Conservation (phyloP, 2,329 filamentous ascomycete species). For the Monosporascus sp. region DNA sequence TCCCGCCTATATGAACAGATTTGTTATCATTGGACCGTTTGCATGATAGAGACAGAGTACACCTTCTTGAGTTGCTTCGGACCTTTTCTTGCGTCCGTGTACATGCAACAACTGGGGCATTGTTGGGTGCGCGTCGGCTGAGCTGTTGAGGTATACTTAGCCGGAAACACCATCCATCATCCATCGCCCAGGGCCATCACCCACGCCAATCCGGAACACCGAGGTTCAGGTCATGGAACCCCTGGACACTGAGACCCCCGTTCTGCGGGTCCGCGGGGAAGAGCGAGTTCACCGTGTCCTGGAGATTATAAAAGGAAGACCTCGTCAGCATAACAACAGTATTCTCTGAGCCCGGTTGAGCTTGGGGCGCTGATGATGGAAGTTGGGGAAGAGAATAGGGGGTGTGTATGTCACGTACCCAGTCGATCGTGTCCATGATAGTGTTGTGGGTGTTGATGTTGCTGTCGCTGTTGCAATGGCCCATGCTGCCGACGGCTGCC, state of each 20-base stretch:
- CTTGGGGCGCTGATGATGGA: neutral
- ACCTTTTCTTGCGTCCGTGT: too few species aligned
- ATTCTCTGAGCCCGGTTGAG: too few species aligned
- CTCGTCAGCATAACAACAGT: too few species aligned
- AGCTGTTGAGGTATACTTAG: neutral
- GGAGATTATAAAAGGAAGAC: neutral
- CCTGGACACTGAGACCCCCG: constrained; percentile 31
- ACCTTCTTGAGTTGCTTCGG: too few species aligned
- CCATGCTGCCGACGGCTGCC: neutral
- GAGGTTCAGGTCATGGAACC: constrained; percentile 31
- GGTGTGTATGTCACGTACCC: constrained; percentile 43
- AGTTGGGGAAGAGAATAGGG: neutral
- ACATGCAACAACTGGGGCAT: too few species aligned
- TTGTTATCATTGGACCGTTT: too few species aligned
- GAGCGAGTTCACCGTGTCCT: constrained; percentile 32
- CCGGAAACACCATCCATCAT: too few species aligned
- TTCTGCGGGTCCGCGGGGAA: constrained; percentile 34
- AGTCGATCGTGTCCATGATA: constrained; percentile 55
- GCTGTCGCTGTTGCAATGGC: neutral
- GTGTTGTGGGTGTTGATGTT: constrained; percentile 17
- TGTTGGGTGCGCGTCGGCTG: too few species aligned
- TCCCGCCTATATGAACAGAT: too few species aligned
- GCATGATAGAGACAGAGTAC: too few species aligned
- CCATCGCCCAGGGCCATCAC: constrained; percentile 1
- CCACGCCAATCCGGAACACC: constrained; percentile 24